Evolutionary conservation across 2,329 filamentous ascomycete genomes (phyloP).

Genomic region (Diaporthe batatas): DNA sequence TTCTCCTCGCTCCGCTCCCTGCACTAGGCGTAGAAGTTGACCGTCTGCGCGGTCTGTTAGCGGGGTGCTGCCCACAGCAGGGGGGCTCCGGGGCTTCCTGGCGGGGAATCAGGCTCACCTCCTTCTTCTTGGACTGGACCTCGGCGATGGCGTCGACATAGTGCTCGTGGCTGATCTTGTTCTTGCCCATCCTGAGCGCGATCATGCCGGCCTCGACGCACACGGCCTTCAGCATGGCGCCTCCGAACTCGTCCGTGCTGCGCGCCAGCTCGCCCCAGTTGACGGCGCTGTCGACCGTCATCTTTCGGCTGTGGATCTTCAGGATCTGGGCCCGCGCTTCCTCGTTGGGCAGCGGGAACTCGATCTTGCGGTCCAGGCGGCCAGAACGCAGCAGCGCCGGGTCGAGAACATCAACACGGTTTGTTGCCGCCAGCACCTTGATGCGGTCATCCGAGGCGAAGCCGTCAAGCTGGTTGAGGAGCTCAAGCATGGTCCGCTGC

Average conservation of each 20-base stretch:
- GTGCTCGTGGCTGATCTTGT: conserved; percentile 97
- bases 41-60: conserved; percentile 57
- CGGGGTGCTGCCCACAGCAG: neutral
- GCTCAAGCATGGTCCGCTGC: conserved; percentile 97
- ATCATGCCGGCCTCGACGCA: conserved; percentile 99
- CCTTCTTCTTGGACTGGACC: conserved; percentile 96
- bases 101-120: conserved; percentile 62
- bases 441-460: conserved; percentile 97
- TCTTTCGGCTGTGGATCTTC: conserved; percentile 97
- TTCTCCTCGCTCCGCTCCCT: conserved; percentile 30
- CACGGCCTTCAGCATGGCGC: conserved; percentile 97
- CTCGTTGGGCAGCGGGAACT: conserved; percentile 98
- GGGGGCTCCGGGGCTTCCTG: neutral
- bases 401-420: conserved; percentile 93
- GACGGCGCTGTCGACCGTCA: conserved; percentile 92
- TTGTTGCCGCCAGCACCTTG: conserved; percentile 95
- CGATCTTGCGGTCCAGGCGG: conserved; percentile 95
- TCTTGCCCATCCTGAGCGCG: conserved; percentile 91
- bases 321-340: conserved; percentile 97
- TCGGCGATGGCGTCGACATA: conserved; percentile 99
- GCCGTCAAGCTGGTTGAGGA: conserved; percentile 97
- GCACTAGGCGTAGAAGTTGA: conserved; percentile 67
- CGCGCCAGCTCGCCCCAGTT: conserved; percentile 97
- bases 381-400: conserved; percentile 92
- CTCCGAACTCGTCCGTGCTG: conserved; percentile 98